These are phyloP conservation scores for Knufia fluminis DNA, from an alignment of 2,329 filamentous ascomycete species.

Conservation along the genomic window DNA sequence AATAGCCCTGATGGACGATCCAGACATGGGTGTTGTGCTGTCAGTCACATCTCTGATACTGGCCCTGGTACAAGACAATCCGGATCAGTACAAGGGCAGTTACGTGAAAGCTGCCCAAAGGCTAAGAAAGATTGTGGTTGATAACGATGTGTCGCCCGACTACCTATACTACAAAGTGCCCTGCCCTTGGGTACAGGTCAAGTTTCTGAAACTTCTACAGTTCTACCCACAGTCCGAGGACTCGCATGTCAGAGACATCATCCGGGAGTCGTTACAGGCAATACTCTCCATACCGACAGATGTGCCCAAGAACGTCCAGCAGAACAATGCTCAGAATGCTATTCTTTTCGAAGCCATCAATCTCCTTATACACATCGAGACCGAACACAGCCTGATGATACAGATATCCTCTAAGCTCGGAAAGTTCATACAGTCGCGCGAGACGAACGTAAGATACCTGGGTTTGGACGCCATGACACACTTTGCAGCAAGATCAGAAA, in stretches of 20 bases:
- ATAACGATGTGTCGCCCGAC: slow-evolving; percentile 78
- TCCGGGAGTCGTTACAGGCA: slow-evolving; percentile 81
- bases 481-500: slow-evolving; percentile 85
- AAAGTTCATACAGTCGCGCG: slow-evolving; percentile 90
- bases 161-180: slow-evolving; percentile 99
- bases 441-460: slow-evolving; percentile 94
- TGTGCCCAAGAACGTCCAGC: slow-evolving; percentile 94
- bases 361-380: slow-evolving; percentile 93
- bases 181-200: slow-evolving; percentile 96
- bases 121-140: slow-evolving; percentile 80
- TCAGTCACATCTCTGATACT: slow-evolving; percentile 95
- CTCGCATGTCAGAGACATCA: slow-evolving; percentile 80
- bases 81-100: slow-evolving; percentile 87
- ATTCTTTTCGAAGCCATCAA: slow-evolving; percentile 98
- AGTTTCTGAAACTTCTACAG: slow-evolving; percentile 80
- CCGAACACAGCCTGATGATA: slow-evolving; percentile 87
- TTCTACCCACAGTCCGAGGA: slow-evolving; percentile 97
- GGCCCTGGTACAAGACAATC: slow-evolving; percentile 84
- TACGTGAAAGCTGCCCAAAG: slow-evolving; percentile 89
- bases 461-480: slow-evolving; percentile 97
- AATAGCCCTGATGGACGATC: slow-evolving; percentile 97
- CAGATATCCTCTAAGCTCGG: slow-evolving; percentile 86
- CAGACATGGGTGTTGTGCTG: slow-evolving; percentile 84
- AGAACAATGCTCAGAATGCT: slow-evolving; percentile 97
- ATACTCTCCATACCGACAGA: slow-evolving; percentile 89